Percentiles rank a stretch among this genome's conserved stretches.
phyloP scores from a whole-genome alignment of 768 basidiomycete genomes.

The Neoboletus brunneissimus region DNA sequence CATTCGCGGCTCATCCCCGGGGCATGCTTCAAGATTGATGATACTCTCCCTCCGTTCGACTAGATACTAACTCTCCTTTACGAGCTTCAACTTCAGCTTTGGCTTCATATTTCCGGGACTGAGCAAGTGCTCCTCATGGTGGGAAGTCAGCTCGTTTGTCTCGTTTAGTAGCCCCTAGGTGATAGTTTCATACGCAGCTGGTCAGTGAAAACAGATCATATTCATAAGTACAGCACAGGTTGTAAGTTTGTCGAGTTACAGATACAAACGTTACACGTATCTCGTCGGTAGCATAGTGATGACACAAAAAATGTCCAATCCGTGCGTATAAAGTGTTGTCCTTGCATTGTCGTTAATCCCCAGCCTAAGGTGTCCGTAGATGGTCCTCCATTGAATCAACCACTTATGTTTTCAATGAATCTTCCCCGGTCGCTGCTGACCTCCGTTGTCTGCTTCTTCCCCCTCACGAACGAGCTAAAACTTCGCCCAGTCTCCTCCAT shows the following conservation, averaged over 20 bases:
- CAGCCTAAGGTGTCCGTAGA: not conserved
- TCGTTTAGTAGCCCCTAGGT: too few relatives aligned
- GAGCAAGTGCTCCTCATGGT: not conserved
- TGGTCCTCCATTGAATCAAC: not conserved
- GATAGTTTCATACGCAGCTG: not conserved
- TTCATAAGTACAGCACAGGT: not conserved
- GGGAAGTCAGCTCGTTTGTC: too few relatives aligned
- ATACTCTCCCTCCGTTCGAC: too few relatives aligned
- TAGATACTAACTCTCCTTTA: too few relatives aligned
- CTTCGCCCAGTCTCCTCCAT: slow-evolving; percentile 36
- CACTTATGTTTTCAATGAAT: slow-evolving; percentile 38
- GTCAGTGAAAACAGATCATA: not conserved
- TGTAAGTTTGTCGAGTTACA: not conserved
- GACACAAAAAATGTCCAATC: not conserved
- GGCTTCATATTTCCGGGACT: not conserved
- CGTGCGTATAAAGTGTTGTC: not conserved
- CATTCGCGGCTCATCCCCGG: not conserved
- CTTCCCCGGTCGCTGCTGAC: slow-evolving; percentile 31
- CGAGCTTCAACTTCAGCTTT: not conserved
- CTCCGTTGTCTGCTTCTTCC: slow-evolving; percentile 21
- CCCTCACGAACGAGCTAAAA: slow-evolving; percentile 6
- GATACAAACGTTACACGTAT: not conserved
- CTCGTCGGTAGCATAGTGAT: not conserved
- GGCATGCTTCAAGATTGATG: not conserved
- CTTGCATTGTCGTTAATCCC: not conserved